Evolutionary conservation across 2,329 filamentous ascomycete species (phyloP), one percentile per base, ranked within the genome.

Genomic region (Ascochyta rabiei): DNA sequence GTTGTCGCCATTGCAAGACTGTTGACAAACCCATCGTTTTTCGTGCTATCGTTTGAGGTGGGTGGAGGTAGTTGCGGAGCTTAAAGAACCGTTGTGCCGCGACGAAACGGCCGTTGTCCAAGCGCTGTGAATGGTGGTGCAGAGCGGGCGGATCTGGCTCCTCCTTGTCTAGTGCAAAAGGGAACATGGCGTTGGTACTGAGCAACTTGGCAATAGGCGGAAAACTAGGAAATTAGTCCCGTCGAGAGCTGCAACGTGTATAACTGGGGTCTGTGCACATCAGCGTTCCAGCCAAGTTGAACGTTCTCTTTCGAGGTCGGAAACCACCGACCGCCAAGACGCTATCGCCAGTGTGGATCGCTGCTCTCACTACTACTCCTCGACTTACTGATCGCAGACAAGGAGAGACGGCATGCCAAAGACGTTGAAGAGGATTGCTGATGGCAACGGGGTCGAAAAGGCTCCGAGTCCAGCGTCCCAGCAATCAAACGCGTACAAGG

Each of bases 21-120:
- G 41, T 55, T 47, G 47, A 43, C 46, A 28, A 42, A 37, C 21
- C 19, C 23, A 37, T 34, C 46, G 31, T 31, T 33, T 50, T 41
- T 41, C 42, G 37, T 49, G 52, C 52, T 55, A 55, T 55, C 13
- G 52, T 55, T 55, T 50, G 47, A 47, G 46, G 41, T 45, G 38
- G 38, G 52, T 55, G 52, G 52, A 48, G 52, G 26, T 38, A 19
- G 9, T 41, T 30, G 43, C 37, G 31, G 38, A 52, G 53, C 53
- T 39, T 44, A 43, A n/a, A n/a, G 30, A 56, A 46, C 44, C 35
- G 53, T 38, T 44, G 39, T 37, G 42, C 43, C 42, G 45, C 48
- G 31, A 31, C 48, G 48, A 47, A 48, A 38, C 50, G 50, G 43
- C 43, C 34, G 33, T 23, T 38, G 24, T 47, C 53, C 53, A 51